Conservation (phyloP, 2,329 filamentous ascomycete species). For the Neopestalotiopsis sp. region DNA sequence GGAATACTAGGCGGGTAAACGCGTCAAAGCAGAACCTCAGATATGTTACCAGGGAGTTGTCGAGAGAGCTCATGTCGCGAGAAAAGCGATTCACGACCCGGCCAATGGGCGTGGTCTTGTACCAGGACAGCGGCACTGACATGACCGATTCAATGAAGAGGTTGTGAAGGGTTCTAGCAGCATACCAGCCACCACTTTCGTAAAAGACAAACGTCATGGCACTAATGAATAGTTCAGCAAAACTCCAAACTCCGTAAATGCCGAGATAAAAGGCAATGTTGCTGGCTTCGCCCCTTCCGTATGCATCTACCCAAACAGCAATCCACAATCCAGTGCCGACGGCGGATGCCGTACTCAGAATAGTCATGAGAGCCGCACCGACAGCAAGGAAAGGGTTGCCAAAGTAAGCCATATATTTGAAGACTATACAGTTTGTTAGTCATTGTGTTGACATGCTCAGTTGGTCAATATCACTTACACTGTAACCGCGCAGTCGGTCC, state of each 20-base stretch:
- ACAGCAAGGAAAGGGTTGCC: slow-evolving; percentile 50
- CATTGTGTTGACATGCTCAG: not conserved
- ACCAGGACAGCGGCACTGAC: slow-evolving; percentile 61
- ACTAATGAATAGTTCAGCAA: slow-evolving; percentile 48
- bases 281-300: slow-evolving; percentile 46
- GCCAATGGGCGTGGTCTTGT: slow-evolving; percentile 57
- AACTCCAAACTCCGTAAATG: slow-evolving; percentile 53
- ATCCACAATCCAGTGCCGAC: slow-evolving; percentile 54
- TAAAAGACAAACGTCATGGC: slow-evolving; percentile 51
- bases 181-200: slow-evolving; percentile 61
- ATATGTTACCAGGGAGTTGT: slow-evolving; percentile 51
- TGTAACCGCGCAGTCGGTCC: slow-evolving; percentile 50
- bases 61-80: slow-evolving; percentile 61
- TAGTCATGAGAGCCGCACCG: slow-evolving; percentile 42
- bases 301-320: slow-evolving; percentile 59
- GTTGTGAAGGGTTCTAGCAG: slow-evolving; percentile 56
- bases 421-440: slow-evolving; percentile 38
- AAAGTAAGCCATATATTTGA: slow-evolving; percentile 58
- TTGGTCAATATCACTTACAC: slow-evolving; percentile 38
- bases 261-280: slow-evolving; percentile 57
- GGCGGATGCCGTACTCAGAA: slow-evolving; percentile 47
- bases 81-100: slow-evolving; percentile 61
- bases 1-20: slow-evolving; percentile 36
- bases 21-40: slow-evolving; percentile 48
- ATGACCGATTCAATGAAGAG: slow-evolving; percentile 58